Evolutionary conservation across 163 green algal genomes (phyloP), one percentile per base, ranked within the genome.

Genomic region (Chlorella variabilis): DNA sequence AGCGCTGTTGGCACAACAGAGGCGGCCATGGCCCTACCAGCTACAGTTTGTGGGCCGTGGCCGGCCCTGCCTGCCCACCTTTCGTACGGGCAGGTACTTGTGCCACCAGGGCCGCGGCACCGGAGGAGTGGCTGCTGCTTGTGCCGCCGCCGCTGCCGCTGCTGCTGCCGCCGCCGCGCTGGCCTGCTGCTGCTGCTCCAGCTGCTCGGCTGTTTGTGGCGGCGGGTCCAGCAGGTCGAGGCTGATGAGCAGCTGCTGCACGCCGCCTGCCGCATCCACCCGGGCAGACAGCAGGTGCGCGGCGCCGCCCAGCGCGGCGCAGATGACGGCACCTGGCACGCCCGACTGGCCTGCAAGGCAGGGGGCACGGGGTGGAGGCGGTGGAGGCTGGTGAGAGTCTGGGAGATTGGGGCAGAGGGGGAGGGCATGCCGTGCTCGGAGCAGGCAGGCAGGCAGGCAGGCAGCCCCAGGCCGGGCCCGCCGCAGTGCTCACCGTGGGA

Each of bases 171-270:
- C 45, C 59, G n/a, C 59, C 29, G 61, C 20, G 48, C 3, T 34
- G 7, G 33, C 34, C 29, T 31, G 42, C 65, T 4, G 42, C 67
- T 61, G 65, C 66, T n/a, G 31, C 45, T 39, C 65, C 42, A 67
- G 70, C 75, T 27, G 49, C 80, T 58, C n/a, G 42, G 45, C 15
- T 1, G 68, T 34, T 27, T 58, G 31, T n/a, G 61, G 41, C 9
- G 45, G 41, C 20, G 62, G 65, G 48, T 82, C 78, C 27, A 87
- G 31, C 31, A 85, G 45, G 42, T 79, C 70, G 29, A 82, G n/a
- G 1, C n/a, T 36, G 6, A 87, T 45, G 5, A 86, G 39, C 27
- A 83, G 42, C 45, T 58, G 36, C 34, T 61, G 42, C 34, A 81
- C 31, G 36, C 71, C 77, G 20, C 62, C 45, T 3, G 63, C 62